Evolutionary conservation across 2,329 filamentous ascomycete species (phyloP), one percentile per base, ranked within the genome.

Genomic region (Coniochaeta pulveracea): DNA sequence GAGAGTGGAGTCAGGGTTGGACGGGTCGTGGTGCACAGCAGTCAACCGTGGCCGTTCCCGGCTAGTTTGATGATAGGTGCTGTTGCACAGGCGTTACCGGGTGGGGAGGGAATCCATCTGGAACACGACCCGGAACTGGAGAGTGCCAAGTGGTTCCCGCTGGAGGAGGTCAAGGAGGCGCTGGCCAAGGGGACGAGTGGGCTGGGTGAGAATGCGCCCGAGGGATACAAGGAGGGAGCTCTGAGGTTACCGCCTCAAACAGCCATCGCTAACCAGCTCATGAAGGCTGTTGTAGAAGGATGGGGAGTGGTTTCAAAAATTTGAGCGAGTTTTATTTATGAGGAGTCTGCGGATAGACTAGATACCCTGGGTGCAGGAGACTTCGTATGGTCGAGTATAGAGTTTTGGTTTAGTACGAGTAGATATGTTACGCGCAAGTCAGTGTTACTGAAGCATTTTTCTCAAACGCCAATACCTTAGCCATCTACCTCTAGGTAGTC

Each of bases 91-190:
- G 85, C 86, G 3, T 62, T 83, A 14, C 81, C 84, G 0, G 73
- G 69, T 6, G 85, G 85, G 17, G 91, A 98, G 66, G 70, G 58
- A 19, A 86, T 98, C 33, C 72, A 77, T 47, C 61, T 98, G 4
- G 77, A 82, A 10, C 82, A 96, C 54, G 91, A 98, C 52, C 84
- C 85, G 0, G 91, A 98, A 62, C 57, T 98, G 40, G 85, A 94
- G 51, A 74, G 82, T 56, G 91, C 91, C 3, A 80, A 76, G 54
- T 98, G 91, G 30, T 89, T 89, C 47, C 60, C 71, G 1, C 61
- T 93, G 21, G 85, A 85, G 2, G 86, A 94, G 57, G 75, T 94
- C 3, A 65, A 76, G 47, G 72, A 80, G 48, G 89, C 85, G 2
- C 57, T 96, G 50, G 58, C 60, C 36, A 61, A 71, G 7, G 81